Percentiles rank a stretch among this genome's conserved stretches.
phyloP scores from a whole-genome alignment of 2,329 filamentous ascomycete species.

The Leptodontidium sp. region DNA sequence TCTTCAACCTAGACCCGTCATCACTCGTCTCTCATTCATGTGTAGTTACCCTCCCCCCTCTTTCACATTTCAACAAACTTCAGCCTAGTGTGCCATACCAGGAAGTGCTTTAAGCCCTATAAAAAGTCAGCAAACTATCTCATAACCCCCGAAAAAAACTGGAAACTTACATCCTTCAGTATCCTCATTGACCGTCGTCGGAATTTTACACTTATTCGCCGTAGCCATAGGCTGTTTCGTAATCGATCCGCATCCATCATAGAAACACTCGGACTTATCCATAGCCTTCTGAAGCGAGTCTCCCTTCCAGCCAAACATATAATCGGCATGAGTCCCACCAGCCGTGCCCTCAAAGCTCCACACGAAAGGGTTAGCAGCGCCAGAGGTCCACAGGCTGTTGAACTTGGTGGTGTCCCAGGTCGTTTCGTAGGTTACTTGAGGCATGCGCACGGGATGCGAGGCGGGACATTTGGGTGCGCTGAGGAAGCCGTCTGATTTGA shows the following conservation, averaged over 20 bases:
- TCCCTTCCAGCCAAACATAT: constrained; percentile 61
- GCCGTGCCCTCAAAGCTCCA: constrained; percentile 55
- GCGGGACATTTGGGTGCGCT: constrained; percentile 33
- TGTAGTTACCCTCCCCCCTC: too few relatives aligned
- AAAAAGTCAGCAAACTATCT: constrained; percentile 25
- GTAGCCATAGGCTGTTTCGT: constrained; percentile 54
- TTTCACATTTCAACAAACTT: too few relatives aligned
- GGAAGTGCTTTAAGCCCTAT: constrained; percentile 32
- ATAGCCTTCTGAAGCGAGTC: constrained; percentile 58
- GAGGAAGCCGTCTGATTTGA: constrained; percentile 32
- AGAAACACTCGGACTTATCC: constrained; percentile 55
- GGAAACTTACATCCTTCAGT: constrained; percentile 57
- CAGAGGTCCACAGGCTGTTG: constrained; percentile 53
- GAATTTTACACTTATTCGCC: constrained; percentile 56
- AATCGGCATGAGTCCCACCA: constrained; percentile 59
- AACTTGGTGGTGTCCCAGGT: constrained; percentile 56
- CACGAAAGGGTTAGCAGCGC: constrained; percentile 53
- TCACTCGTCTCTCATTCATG: too few relatives aligned
- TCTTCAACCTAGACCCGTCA: too few relatives aligned
- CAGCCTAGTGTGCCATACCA: constrained; percentile 18
- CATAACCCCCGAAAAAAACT: background rate
- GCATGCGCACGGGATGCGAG: constrained; percentile 55
- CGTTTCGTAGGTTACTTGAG: constrained; percentile 58
- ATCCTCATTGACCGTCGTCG: constrained; percentile 57
- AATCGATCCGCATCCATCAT: constrained; percentile 55